These are phyloP conservation scores for Nicotiana undulata DNA, from an alignment of 257 asterid species.

Conservation along the genomic window DNA sequence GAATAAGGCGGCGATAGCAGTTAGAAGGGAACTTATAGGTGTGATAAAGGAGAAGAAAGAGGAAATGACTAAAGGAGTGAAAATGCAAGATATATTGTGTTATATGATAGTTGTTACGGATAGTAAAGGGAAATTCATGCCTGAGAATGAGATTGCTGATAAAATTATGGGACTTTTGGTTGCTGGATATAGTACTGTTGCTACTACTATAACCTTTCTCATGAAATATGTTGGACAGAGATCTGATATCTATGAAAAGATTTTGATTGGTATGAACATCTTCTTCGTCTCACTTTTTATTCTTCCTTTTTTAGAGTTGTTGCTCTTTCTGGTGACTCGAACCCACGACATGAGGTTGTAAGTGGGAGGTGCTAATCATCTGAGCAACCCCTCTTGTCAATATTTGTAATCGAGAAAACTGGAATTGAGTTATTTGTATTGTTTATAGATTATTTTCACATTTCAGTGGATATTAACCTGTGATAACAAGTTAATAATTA, in stretches of 20 bases:
- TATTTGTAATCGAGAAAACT: too few species aligned
- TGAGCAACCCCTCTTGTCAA: too few species aligned
- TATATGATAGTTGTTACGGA: slow-evolving; percentile 44
- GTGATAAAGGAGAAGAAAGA: slow-evolving; percentile 53
- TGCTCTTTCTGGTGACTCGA: too few species aligned
- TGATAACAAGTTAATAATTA: too few species aligned
- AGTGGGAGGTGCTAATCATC: too few species aligned
- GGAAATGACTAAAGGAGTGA: slow-evolving; percentile 18
- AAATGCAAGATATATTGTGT: slow-evolving; percentile 21
- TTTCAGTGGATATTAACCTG: too few species aligned
- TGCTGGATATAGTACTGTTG: slow-evolving; percentile 71
- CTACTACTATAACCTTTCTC: slow-evolving; percentile 50
- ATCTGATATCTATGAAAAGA: slow-evolving; percentile 32
- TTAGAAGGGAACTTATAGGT: slow-evolving; percentile 40
- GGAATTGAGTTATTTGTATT: too few species aligned
- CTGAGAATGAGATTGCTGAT: slow-evolving; percentile 58
- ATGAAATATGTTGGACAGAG: slow-evolving; percentile 56
- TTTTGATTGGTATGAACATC: slow-evolving; percentile 42
- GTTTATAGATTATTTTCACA: too few species aligned
- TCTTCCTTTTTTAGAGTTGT: too few species aligned
- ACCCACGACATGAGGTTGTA: too few species aligned
- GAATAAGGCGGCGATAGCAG: slow-evolving; percentile 46
- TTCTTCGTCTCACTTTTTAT: not conserved
- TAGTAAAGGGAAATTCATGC: slow-evolving; percentile 33
- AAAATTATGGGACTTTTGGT: slow-evolving; percentile 62